Percentiles rank a stretch among this genome's conserved stretches.
These are phyloP conservation scores for Grigorovia humatica DNA, from an alignment of 805 yeast species.

Conservation along the genomic window DNA sequence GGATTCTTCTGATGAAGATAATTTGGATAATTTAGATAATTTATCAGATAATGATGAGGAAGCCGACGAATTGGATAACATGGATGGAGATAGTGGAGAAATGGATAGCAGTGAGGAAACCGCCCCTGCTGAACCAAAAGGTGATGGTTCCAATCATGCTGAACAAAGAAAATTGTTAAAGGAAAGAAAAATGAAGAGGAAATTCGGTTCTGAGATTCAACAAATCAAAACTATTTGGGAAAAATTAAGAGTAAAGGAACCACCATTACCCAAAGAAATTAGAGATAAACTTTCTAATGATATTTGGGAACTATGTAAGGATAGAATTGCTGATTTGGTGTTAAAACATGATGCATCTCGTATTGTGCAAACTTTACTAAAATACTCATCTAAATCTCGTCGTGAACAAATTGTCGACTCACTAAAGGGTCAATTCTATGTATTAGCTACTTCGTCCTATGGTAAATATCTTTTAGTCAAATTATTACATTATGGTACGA, in stretches of 20 bases:
- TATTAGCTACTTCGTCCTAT: slow-evolving; percentile 81
- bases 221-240: slow-evolving; percentile 87
- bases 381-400: slow-evolving; percentile 71
- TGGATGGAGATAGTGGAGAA: slow-evolving; percentile 26
- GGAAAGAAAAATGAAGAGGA: slow-evolving; percentile 80
- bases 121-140: slow-evolving; percentile 12
- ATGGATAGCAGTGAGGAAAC: slow-evolving; percentile 17
- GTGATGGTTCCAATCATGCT: slow-evolving; percentile 43
- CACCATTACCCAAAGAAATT: slow-evolving; percentile 64
- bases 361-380: slow-evolving; percentile 87
- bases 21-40: slow-evolving; percentile 3
- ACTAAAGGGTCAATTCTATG: slow-evolving; percentile 66
- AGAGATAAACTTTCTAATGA: slow-evolving; percentile 73
- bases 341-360: slow-evolving; percentile 94
- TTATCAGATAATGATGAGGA: slow-evolving; percentile 8
- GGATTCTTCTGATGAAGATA: slow-evolving; percentile 27
- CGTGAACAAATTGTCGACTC: slow-evolving; percentile 59
- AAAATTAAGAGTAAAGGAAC: slow-evolving; percentile 72
- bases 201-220: slow-evolving; percentile 78
- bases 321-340: slow-evolving; percentile 71
- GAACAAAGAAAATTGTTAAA: slow-evolving; percentile 70
- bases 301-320: slow-evolving; percentile 74
- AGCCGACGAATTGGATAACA: slow-evolving; percentile 27
- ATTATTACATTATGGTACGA: slow-evolving; percentile 84
- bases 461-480: slow-evolving; percentile 89